Percentiles rank a stretch among this genome's conserved stretches.
These are phyloP conservation scores for Grosmannia penicillata DNA, from an alignment of 2,329 filamentous ascomycete genomes.

Conservation along the genomic window DNA sequence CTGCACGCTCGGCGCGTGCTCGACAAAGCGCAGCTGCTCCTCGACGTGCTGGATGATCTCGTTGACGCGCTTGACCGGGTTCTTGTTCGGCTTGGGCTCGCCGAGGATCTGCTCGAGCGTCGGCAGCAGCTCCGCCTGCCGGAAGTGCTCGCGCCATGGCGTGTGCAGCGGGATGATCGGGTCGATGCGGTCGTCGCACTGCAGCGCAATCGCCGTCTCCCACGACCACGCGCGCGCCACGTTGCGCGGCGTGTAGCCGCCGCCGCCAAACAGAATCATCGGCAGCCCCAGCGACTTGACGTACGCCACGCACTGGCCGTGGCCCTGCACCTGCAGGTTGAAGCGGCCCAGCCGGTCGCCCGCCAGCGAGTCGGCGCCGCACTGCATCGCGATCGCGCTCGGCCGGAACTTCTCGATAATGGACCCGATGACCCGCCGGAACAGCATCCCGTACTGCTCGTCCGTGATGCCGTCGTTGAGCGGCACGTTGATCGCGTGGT, in stretches of 20 bases:
- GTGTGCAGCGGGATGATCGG: constrained; percentile 64
- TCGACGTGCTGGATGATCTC: constrained; percentile 64
- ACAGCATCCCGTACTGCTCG: constrained; percentile 74
- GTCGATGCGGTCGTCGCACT: constrained; percentile 53
- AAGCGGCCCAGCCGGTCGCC: constrained; percentile 90
- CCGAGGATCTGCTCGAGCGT: constrained; percentile 58
- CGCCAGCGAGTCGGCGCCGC: constrained; percentile 85
- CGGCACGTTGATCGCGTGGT: constrained; percentile 82
- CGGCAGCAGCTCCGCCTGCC: constrained; percentile 76
- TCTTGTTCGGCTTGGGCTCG: constrained; percentile 62
- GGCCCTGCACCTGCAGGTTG: constrained; percentile 90
- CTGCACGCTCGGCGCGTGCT: constrained; percentile 75
- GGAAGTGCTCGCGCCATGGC: constrained; percentile 79
- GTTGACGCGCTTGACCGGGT: constrained; percentile 59
- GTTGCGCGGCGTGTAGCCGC: constrained; percentile 91
- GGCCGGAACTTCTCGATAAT: constrained; percentile 78
- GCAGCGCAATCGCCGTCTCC: constrained; percentile 83
- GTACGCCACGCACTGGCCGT: constrained; percentile 80
- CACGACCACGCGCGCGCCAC: constrained; percentile 95
- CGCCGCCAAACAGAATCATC: constrained; percentile 81
- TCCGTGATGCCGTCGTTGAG: constrained; percentile 85
- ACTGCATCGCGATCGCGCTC: constrained; percentile 83
- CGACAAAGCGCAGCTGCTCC: constrained; percentile 76
- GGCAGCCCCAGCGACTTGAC: constrained; percentile 72
- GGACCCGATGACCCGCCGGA: constrained; percentile 63